These are phyloP conservation scores for Neurospora sp. DNA, from an alignment of 495 filamentous ascomycete genomes.

Conservation along the genomic window DNA sequence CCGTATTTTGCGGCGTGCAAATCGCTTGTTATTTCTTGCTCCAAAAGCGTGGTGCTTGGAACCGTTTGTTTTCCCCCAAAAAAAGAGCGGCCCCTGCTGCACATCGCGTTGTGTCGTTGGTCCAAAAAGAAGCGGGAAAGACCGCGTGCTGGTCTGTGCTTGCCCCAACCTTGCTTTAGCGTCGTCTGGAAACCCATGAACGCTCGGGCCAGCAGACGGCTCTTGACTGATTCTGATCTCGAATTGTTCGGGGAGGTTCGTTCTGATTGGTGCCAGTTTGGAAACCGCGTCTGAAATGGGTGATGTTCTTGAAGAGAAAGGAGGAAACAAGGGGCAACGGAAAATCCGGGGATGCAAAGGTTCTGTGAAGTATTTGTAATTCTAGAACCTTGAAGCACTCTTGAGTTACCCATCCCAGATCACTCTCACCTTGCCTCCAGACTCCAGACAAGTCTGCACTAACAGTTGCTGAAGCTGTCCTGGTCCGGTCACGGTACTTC, in stretches of 20 bases:
- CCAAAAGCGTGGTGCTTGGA: slow-evolving; percentile 3
- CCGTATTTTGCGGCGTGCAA: slow-evolving; percentile 11
- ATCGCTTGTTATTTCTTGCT: not conserved
- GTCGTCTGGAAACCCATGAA: not conserved
- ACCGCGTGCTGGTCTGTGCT: not conserved
- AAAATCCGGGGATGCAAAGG: not conserved
- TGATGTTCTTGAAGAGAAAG: not conserved
- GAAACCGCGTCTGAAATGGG: not conserved
- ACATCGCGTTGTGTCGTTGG: not conserved
- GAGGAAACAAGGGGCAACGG: not conserved
- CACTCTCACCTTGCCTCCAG: not conserved
- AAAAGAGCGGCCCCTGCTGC: not conserved
- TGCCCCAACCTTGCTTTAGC: not conserved
- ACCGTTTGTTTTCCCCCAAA: slow-evolving; percentile 5
- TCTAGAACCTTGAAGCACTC: not conserved
- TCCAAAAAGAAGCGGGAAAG: not conserved
- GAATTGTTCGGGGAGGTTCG: not conserved
- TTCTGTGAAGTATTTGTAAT: not conserved
- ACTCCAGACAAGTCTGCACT: not conserved
- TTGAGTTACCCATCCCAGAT: not conserved
- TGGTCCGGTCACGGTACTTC: not conserved
- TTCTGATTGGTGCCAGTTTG: not conserved
- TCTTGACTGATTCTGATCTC: not conserved
- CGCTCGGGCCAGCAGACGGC: not conserved
- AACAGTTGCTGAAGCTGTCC: not conserved